These are phyloP conservation scores for Mortierella sp. DNA, from an alignment of 371 early-diverging fungal species.

Conservation along the genomic window DNA sequence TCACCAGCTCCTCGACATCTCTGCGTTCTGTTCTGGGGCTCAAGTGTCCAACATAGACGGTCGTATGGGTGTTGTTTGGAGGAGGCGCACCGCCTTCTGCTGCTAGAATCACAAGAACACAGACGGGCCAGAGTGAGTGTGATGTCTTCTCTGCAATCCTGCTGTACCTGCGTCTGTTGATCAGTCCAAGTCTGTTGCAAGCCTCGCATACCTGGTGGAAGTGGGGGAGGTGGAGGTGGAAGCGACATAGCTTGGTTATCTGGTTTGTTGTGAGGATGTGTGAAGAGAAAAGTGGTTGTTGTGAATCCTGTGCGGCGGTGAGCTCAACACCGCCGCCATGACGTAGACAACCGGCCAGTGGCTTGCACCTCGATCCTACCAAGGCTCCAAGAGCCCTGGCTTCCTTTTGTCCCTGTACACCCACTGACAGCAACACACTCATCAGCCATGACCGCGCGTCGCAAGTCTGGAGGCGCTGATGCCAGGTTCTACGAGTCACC, in stretches of 20 bases:
- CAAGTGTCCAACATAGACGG: slow-evolving; percentile 57
- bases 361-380: too few relatives aligned
- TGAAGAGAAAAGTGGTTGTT: not conserved
- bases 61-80: slow-evolving; percentile 28
- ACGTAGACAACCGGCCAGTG: too few relatives aligned
- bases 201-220: slow-evolving; percentile 5
- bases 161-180: not conserved
- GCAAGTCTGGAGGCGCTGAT: slow-evolving; percentile 53
- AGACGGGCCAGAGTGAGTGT: not conserved
- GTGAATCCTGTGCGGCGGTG: not conserved
- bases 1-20: slow-evolving; percentile 57
- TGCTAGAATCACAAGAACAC: slow-evolving; percentile 13
- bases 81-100: slow-evolving; percentile 36
- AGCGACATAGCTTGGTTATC: slow-evolving; percentile 6
- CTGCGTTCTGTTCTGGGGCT: slow-evolving; percentile 55
- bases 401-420: not conserved
- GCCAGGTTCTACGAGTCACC: slow-evolving; percentile 56
- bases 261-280: not conserved
- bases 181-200: not conserved
- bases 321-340: not conserved
- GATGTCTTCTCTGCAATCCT: too few relatives aligned
- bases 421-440: not conserved
- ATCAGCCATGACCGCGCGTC: slow-evolving; percentile 35
- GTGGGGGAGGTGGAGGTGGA: slow-evolving; percentile 49
- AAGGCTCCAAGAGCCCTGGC: too few relatives aligned